Base-by-base conservation (phyloP, 306 rosid genomes). In the Cucurbita maxima region DNA sequence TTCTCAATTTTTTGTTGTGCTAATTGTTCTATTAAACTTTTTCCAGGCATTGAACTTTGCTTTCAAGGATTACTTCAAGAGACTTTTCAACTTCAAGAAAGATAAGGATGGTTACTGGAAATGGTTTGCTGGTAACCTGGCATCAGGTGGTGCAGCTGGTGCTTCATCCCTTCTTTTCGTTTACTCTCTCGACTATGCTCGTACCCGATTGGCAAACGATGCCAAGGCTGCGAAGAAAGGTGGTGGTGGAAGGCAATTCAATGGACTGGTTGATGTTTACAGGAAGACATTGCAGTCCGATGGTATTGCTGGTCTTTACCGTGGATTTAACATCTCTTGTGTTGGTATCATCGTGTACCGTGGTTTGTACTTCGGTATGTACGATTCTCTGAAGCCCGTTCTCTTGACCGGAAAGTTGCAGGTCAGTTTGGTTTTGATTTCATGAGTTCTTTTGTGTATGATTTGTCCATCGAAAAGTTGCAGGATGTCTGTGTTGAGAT, bases 101-200 rank as follows among this genome's bases (percentile, higher is more conserved):
- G 96, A 90, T 63, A 79, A 56, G 56, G 96, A 90, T 82, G 96
- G 96, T 15, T 90, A 87, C 79, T 86, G 88, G 96, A 90, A 90
- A 75, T 83, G 89, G 92, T 79, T 90, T 68, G 93, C 82, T 1
- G 96, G 93, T n/a, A 90, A 90, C 81, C 14, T 90, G 71, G 93
- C 85, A 76, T 90, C 96, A 18, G 96, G 96, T 78, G 86, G 87
- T 40, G 93, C 94, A 48, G 96, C 96, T 14, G 96, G 94, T 67
- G 88, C 88, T 58, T 81, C 87, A 63, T 88, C 96, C 3, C 81
- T 85, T 1, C 53, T 88, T 47, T 88, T 90, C 67, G 91, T 88
- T 63, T 90, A 90, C 73, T 90, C 96, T 9, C 77, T 90, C 80
- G 96, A 90, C 74, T 90, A 84, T 53, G 94, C 96, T n/a, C 83